Evolutionary conservation across 2,329 filamentous ascomycete genomes (phyloP).

Genomic region (Colletotrichum chlorophyti): DNA sequence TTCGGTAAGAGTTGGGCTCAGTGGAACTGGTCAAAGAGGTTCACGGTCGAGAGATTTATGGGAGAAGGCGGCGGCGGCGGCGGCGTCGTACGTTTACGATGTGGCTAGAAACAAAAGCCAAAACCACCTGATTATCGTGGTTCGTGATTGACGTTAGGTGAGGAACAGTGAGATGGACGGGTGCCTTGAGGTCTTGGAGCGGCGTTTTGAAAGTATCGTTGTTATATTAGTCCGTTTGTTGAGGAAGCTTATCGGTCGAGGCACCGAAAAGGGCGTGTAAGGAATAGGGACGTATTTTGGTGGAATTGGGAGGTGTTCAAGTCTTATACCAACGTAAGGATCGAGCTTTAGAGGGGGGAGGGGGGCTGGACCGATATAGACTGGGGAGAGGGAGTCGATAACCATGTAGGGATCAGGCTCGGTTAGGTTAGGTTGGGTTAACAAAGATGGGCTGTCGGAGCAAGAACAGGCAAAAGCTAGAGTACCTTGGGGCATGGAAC

Average conservation of each 20-base stretch:
- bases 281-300: neutral
- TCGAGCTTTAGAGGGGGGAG: slow-evolving; percentile 6
- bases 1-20: neutral
- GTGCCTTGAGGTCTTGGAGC: neutral
- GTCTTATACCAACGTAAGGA: slow-evolving; percentile 26
- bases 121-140: slow-evolving; percentile 11
- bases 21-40: neutral
- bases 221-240: too few relatives aligned
- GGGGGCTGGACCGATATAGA: too few relatives aligned
- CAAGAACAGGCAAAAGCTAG: too few relatives aligned
- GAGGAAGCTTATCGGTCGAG: neutral
- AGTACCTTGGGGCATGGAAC: too few relatives aligned
- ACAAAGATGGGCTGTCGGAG: too few relatives aligned
- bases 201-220: too few relatives aligned
- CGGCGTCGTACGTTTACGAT: too few relatives aligned
- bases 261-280: slow-evolving; percentile 2
- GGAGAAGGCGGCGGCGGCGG: too few relatives aligned
- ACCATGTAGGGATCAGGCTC: too few relatives aligned
- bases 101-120: slow-evolving; percentile 26
- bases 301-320: slow-evolving; percentile 18
- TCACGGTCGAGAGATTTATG: neutral
- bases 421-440: too few relatives aligned
- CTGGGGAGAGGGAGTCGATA: neutral
- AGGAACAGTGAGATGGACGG: too few relatives aligned
- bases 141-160: too few relatives aligned